phyloP scores from a whole-genome alignment of 2,329 filamentous ascomycete species.

The Xylariaceae sp. region DNA sequence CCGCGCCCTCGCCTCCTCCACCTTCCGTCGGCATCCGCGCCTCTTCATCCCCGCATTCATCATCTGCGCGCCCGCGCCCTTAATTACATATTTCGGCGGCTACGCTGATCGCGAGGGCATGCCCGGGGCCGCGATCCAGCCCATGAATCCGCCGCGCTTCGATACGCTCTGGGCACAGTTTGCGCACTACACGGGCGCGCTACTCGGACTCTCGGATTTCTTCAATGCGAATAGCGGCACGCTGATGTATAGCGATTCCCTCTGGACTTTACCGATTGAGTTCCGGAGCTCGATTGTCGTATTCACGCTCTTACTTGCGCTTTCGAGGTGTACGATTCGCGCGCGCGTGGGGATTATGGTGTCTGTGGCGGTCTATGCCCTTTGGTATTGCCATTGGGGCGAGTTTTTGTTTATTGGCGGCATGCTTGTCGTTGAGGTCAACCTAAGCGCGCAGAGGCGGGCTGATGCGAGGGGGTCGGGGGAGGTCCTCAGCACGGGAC shows the following conservation, averaged over 20 bases:
- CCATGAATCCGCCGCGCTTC: constrained; percentile 18
- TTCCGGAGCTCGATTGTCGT: constrained; percentile 35
- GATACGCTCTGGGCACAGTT: constrained; percentile 21
- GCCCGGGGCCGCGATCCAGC: constrained; percentile 19
- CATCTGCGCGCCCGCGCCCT: constrained; percentile 17
- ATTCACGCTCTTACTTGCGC: constrained; percentile 32
- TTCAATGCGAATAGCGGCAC: constrained; percentile 10
- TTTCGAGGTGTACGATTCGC: constrained; percentile 23
- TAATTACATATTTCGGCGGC: constrained; percentile 21
- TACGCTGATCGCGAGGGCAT: constrained; percentile 17
- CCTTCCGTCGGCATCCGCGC: constrained; percentile 28
- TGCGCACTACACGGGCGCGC: constrained; percentile 13
- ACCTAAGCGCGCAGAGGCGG: not conserved
- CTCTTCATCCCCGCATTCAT: constrained; percentile 27
- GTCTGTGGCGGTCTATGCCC: constrained; percentile 23
- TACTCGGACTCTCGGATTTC: constrained; percentile 19
- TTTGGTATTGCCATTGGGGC: constrained; percentile 28
- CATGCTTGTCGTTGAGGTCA: constrained; percentile 32
- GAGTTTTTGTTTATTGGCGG: constrained; percentile 31
- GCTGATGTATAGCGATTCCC: constrained; percentile 31
- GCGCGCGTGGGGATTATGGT: constrained; percentile 21
- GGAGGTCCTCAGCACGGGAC: not conserved
- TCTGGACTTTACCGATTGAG: constrained; percentile 37
- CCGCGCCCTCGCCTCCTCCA: constrained; percentile 25
- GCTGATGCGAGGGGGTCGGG: not conserved